A percentile compares a stretch with the other conserved stretches of the same genome.
These are phyloP conservation scores for Blastomyces gilchristii DNA, from an alignment of 2,329 filamentous ascomycete genomes.

Conservation along the genomic window DNA sequence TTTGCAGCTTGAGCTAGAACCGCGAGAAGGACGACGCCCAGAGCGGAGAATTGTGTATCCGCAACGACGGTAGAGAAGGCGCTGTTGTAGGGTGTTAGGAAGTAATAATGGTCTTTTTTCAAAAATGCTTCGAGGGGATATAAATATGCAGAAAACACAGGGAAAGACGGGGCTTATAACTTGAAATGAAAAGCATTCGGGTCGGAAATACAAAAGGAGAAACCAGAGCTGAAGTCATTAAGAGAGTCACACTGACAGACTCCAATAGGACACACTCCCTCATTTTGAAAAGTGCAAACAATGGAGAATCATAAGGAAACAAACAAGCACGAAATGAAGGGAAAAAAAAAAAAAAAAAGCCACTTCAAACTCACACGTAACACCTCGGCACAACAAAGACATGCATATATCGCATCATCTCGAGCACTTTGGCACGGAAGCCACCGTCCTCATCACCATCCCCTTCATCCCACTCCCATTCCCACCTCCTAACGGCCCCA, in stretches of 20 bases:
- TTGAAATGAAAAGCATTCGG: background rate
- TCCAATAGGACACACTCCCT: too few species aligned
- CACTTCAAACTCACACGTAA: constrained; percentile 29
- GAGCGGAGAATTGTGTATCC: constrained; percentile 60
- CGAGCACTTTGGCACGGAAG: constrained; percentile 20
- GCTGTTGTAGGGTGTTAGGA: constrained; percentile 17
- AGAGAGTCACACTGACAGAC: too few species aligned
- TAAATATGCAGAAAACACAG: background rate
- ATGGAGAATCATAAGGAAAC: background rate
- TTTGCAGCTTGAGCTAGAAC: constrained; percentile 50
- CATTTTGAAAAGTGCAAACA: too few species aligned
- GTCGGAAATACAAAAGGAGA: too few species aligned
- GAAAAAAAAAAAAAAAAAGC: constrained; percentile 6
- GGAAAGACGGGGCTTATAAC: background rate
- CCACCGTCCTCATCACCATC: constrained; percentile 36
- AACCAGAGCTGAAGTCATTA: too few species aligned
- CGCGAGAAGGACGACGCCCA: constrained; percentile 60
- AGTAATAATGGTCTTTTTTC: background rate
- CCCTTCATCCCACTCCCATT: constrained; percentile 21
- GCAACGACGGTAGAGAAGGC: constrained; percentile 59
- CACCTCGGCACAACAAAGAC: constrained; percentile 31
- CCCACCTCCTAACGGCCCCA: constrained; percentile 29
- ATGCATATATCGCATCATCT: constrained; percentile 22
- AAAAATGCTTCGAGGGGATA: background rate
- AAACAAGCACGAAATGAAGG: background rate